Evolutionary conservation across 2,329 filamentous ascomycete genomes (phyloP).

Genomic region (Diaporthe destruens): DNA sequence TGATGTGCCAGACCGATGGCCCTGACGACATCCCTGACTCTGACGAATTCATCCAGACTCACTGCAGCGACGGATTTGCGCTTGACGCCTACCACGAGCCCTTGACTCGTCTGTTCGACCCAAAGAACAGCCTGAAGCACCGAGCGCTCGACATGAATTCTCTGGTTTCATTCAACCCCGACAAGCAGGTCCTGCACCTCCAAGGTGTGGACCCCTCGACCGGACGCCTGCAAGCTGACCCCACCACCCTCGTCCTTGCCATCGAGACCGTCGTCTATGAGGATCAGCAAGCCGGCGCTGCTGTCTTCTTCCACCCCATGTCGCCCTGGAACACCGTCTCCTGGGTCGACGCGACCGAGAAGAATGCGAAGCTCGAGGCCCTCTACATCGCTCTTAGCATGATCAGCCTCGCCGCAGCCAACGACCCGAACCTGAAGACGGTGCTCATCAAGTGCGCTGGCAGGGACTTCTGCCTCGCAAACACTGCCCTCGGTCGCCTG

Average conservation of each 20-base stretch:
- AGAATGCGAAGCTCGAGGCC: constrained; percentile 19
- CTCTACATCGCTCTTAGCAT: constrained; percentile 2
- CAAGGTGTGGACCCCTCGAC: not conserved
- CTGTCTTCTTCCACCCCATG: constrained; percentile 7
- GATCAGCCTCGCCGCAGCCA: constrained; percentile 3
- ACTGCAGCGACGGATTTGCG: not conserved
- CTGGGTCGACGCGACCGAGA: not conserved
- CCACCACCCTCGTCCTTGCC: not conserved
- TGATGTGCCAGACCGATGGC: constrained; percentile 6
- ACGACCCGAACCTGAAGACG: not conserved
- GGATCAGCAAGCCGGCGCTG: not conserved
- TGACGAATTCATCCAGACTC: not conserved
- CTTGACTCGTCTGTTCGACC: not conserved
- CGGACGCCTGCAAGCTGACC: not conserved
- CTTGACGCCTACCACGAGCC: not conserved
- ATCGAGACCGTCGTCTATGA: not conserved
- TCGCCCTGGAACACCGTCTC: constrained; percentile 7
- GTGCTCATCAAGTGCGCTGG: constrained; percentile 5
- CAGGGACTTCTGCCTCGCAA: not conserved
- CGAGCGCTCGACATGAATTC: not conserved
- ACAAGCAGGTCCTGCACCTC: not conserved
- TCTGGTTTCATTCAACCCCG: not conserved
- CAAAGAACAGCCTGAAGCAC: not conserved
- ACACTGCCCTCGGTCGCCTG: not conserved
- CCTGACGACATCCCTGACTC: not conserved